phyloP scores from a whole-genome alignment of 1,139 yeast genomes.

The Diutina ranongensis region DNA sequence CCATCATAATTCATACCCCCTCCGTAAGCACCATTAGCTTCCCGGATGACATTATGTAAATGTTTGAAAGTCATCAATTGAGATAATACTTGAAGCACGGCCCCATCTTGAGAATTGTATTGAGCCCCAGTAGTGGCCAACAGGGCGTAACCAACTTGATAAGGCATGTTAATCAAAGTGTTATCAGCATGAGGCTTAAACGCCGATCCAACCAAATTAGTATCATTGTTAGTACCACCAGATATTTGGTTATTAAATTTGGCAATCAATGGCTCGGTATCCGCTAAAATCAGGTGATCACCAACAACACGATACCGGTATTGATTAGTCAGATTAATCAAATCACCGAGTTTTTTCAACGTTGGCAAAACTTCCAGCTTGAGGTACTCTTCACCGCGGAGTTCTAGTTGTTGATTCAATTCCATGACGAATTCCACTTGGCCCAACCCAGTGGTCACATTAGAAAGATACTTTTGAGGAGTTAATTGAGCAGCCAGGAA shows the following conservation, averaged over 20 bases:
- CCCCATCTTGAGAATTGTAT: slow-evolving; percentile 66
- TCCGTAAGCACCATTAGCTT: slow-evolving; percentile 96
- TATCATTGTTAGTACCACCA: slow-evolving; percentile 7
- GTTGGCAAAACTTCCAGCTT: slow-evolving; percentile 50
- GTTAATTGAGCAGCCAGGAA: slow-evolving; percentile 58
- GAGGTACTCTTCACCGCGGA: slow-evolving; percentile 38
- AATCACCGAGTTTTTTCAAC: slow-evolving; percentile 41
- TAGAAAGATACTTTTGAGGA: slow-evolving; percentile 47
- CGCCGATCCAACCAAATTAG: slow-evolving; percentile 7
- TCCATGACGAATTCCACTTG: slow-evolving; percentile 64
- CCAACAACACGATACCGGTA: slow-evolving; percentile 53
- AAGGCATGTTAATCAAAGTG: slow-evolving; percentile 63
- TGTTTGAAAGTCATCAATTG: slow-evolving; percentile 74
- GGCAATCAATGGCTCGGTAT: slow-evolving; percentile 30
- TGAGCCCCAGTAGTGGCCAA: slow-evolving; percentile 57
- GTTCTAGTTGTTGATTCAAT: slow-evolving; percentile 40
- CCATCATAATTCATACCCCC: slow-evolving; percentile 87
- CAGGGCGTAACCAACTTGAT: slow-evolving; percentile 81
- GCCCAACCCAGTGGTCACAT: slow-evolving; percentile 57
- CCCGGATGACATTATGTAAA: slow-evolving; percentile 83
- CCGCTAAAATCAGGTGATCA: slow-evolving; percentile 28
- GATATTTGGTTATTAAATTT: slow-evolving; percentile 20
- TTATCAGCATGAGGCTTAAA: slow-evolving; percentile 5
- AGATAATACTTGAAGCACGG: slow-evolving; percentile 72
- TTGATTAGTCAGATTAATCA: slow-evolving; percentile 15